These are phyloP conservation scores for Auxenochlorella pyrenoidosa DNA, from an alignment of 139 green algal genomes.

Conservation along the genomic window DNA sequence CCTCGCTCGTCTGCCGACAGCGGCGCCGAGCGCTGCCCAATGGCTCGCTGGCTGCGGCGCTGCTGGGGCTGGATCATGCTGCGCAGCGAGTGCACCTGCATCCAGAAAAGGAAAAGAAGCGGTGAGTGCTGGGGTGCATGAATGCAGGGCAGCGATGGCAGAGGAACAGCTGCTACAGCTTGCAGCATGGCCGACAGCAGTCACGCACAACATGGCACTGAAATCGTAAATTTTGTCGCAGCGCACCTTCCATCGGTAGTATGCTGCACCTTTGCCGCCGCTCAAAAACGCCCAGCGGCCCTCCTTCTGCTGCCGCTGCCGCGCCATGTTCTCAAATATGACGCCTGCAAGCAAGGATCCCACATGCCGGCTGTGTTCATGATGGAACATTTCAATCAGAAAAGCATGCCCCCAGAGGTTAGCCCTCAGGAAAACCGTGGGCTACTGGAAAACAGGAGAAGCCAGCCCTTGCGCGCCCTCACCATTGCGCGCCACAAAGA, in stretches of 20 bases:
- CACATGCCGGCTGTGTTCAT: not conserved
- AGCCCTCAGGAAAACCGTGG: no score
- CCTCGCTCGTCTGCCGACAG: slow-evolving; percentile 74
- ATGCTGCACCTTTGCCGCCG: slow-evolving; percentile 73
- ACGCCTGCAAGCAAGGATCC: not conserved
- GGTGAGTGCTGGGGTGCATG: not conserved
- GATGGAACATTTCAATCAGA: no score
- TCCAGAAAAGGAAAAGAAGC: not conserved
- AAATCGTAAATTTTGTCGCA: no score
- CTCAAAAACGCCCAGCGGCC: slow-evolving; percentile 67
- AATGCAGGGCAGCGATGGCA: not conserved
- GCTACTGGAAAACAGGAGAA: no score
- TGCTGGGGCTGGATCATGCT: slow-evolving; percentile 18
- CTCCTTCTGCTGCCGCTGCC: slow-evolving; percentile 59
- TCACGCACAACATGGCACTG: no score
- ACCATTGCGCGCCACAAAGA: slow-evolving; percentile 89
- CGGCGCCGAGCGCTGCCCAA: slow-evolving; percentile 34
- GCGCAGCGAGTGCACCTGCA: not conserved
- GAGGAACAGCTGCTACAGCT: not conserved
- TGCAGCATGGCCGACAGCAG: no score
- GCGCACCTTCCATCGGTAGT: slow-evolving; percentile 78
- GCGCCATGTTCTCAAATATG: slow-evolving; percentile 84
- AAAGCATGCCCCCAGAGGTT: no score
- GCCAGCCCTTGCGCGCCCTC: not conserved
- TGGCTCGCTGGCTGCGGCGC: slow-evolving; percentile 12